Percentiles rank a stretch among this genome's conserved stretches.
phyloP scores from a whole-genome alignment of 2,329 filamentous ascomycete species.

The Pseudogymnoascus sp. region DNA sequence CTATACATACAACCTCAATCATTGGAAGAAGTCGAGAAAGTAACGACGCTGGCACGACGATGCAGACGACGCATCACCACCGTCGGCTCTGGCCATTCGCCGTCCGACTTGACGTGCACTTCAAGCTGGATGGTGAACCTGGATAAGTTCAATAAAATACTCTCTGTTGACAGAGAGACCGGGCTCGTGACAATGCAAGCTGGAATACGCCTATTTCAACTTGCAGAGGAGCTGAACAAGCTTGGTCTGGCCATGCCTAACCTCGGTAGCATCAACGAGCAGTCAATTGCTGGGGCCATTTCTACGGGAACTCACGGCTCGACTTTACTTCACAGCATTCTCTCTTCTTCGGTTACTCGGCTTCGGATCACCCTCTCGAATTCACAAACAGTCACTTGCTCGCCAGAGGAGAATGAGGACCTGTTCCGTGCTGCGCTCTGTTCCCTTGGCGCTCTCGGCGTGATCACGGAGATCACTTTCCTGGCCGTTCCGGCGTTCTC shows the following conservation, averaged over 20 bases:
- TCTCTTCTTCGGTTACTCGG: conserved; percentile 67
- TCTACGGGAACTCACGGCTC: conserved; percentile 91
- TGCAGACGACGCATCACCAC: conserved; percentile 76
- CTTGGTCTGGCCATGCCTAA: conserved; percentile 80
- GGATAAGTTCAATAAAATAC: conserved; percentile 66
- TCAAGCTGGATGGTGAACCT: conserved; percentile 93
- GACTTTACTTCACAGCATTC: conserved; percentile 70
- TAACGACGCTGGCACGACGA: conserved; percentile 68
- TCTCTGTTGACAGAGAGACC: conserved; percentile 58
- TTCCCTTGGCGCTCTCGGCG: conserved; percentile 80
- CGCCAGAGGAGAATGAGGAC: conserved; percentile 55
- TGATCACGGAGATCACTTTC: conserved; percentile 84
- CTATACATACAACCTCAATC: conserved; percentile 81
- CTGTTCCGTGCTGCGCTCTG: conserved; percentile 84
- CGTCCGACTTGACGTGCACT: conserved; percentile 83
- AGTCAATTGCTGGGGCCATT: conserved; percentile 87
- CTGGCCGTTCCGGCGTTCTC: conserved; percentile 71
- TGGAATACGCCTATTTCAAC: conserved; percentile 71
- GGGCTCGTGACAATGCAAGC: conserved; percentile 69
- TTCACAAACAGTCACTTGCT: conserved; percentile 64
- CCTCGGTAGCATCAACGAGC: conserved; percentile 87
- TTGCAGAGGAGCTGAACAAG: conserved; percentile 65
- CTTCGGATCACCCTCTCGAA: conserved; percentile 76
- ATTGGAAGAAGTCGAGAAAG: conserved; percentile 72
- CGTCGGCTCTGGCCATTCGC: conserved; percentile 87